Conservation (phyloP, 1,284 basidiomycete genomes). For the Ceratobasidium sp. region DNA sequence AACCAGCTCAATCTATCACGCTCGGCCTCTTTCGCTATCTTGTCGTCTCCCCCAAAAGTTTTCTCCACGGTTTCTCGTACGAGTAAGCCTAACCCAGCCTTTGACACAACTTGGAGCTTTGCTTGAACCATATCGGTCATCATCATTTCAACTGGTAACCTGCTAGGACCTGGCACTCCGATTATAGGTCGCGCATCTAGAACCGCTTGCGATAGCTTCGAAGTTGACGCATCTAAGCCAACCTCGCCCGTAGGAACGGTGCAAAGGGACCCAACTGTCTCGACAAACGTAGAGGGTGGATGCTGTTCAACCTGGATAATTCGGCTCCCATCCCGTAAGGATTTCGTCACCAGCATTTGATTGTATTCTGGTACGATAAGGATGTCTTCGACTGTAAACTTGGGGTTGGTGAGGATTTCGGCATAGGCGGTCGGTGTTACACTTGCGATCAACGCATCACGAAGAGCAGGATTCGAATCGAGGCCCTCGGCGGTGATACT, state of each 20-base stretch:
- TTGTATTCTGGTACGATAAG: constrained; percentile 18
- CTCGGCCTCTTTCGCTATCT: constrained; percentile 11
- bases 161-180: not conserved
- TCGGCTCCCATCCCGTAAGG: constrained; percentile 25
- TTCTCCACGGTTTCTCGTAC: constrained; percentile 26
- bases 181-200: constrained; percentile 19
- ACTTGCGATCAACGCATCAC: constrained; percentile 30
- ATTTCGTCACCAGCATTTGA: constrained; percentile 27
- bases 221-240: not conserved
- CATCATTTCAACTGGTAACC: constrained; percentile 36
- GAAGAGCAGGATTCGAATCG: constrained; percentile 41
- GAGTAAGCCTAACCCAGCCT: constrained; percentile 14
- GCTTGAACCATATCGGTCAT: constrained; percentile 31
- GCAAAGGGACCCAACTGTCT: constrained; percentile 18
- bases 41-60: not conserved
- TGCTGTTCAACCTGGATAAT: constrained; percentile 26
- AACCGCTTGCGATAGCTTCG: constrained; percentile 16
- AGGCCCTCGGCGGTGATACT: constrained; percentile 23
- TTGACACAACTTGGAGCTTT: constrained; percentile 22
- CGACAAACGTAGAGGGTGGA: constrained; percentile 34
- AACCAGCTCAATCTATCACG: constrained; percentile 30
- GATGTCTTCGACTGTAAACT: constrained; percentile 24
- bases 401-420: constrained; percentile 30
- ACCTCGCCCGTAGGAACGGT: constrained; percentile 16
- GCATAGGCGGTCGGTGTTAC: constrained; percentile 37